Conservation (phyloP, 2,329 filamentous ascomycete species). For the Raffaelea arxii region DNA sequence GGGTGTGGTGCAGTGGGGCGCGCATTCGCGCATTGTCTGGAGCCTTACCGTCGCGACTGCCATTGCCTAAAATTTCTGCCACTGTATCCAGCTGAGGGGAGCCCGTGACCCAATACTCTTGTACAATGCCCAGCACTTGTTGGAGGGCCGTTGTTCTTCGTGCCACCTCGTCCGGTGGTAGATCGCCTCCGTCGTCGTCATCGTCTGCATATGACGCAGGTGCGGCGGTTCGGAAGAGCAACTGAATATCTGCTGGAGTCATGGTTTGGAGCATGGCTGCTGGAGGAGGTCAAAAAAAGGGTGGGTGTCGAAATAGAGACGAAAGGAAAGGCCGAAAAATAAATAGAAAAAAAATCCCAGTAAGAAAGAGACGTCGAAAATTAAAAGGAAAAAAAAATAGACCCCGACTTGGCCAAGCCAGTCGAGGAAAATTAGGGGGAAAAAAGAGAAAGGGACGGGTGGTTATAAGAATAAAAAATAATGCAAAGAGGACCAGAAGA, state of each 20-base stretch:
- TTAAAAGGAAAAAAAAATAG: not conserved
- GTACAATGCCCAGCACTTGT: conserved; percentile 27
- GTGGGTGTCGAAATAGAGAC: not conserved
- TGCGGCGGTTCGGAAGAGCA: conserved; percentile 5
- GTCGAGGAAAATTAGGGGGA: no score
- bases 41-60: conserved; percentile 42
- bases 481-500: no score
- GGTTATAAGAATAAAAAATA: no score
- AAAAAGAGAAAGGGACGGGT: no score
- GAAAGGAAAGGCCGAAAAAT: not conserved
- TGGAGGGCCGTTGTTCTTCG: conserved; percentile 19
- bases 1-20: not conserved
- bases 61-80: conserved; percentile 44
- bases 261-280: not conserved
- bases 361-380: no score
- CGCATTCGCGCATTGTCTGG: not conserved
- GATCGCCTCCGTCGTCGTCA: not conserved
- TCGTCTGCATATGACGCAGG: not conserved
- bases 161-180: conserved; percentile 7
- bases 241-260: conserved; percentile 9
- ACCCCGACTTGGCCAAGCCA: not conserved
- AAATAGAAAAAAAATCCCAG: no score
- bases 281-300: not conserved
- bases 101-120: conserved; percentile 29
- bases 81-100: conserved; percentile 33